These are phyloP conservation scores for Tilletia indica DNA, from an alignment of 1,284 basidiomycete genomes.

Conservation along the genomic window DNA sequence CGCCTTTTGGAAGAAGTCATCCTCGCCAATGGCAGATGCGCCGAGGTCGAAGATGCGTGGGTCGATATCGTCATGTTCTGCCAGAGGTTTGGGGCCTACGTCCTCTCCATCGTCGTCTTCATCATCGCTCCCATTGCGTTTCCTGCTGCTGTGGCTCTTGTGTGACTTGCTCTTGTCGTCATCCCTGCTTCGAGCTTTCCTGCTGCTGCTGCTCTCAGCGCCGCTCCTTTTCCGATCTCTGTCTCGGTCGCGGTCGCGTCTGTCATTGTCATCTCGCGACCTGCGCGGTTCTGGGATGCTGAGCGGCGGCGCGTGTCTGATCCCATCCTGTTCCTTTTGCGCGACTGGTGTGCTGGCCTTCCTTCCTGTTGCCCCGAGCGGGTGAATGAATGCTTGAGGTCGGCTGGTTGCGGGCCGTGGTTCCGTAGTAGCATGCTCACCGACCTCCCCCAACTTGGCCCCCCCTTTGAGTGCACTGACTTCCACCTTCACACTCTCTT, in stretches of 20 bases:
- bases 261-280: not conserved
- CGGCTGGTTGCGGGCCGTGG: too few relatives aligned
- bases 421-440: too few relatives aligned
- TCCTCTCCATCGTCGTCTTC: not conserved
- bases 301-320: constrained; percentile 3
- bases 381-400: too few relatives aligned
- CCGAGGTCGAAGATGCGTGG: constrained; percentile 18
- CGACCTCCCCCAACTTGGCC: too few relatives aligned
- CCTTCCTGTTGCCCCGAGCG: too few relatives aligned
- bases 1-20: constrained; percentile 35
- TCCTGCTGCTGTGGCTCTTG: not conserved
- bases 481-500: too few relatives aligned
- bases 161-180: not conserved
- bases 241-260: not conserved
- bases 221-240: not conserved
- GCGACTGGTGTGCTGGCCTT: too few relatives aligned
- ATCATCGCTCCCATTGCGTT: not conserved
- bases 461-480: too few relatives aligned
- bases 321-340: not conserved
- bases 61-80: not conserved
- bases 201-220: not conserved
- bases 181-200: not conserved
- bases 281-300: constrained; percentile 7
- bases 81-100: not conserved
- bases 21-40: constrained; percentile 18